Evolutionary conservation across 495 filamentous ascomycete species (phyloP).

Genomic region (Hypoxylon intermedium): DNA sequence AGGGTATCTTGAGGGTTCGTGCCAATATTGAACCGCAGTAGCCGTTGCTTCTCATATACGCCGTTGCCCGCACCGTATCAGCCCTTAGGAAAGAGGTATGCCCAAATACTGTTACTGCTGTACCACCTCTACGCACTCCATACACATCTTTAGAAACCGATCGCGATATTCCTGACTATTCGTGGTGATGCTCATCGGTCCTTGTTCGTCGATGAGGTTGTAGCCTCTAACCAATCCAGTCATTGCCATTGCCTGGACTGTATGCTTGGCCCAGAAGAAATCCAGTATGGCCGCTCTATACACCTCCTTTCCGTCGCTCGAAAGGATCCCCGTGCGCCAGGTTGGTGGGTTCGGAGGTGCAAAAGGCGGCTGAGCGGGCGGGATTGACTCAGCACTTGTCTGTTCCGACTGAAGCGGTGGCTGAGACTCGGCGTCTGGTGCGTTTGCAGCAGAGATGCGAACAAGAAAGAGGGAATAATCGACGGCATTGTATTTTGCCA

Average conservation of each 20-base stretch:
- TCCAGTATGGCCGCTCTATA: conserved; percentile 69
- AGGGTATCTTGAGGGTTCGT: not conserved
- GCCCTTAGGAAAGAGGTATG: not conserved
- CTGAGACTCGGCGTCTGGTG: conserved; percentile 28
- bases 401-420: conserved; percentile 29
- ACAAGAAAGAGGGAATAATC: conserved; percentile 76
- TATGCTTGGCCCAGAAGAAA: conserved; percentile 77
- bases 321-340: conserved; percentile 65
- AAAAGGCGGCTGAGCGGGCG: conserved; percentile 37
- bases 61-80: not conserved
- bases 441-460: conserved; percentile 49
- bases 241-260: conserved; percentile 65
- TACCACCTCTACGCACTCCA: conserved; percentile 62
- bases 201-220: conserved; percentile 63
- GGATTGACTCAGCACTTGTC: conserved; percentile 5
- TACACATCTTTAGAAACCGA: conserved; percentile 69
- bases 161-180: conserved; percentile 68
- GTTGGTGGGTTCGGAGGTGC: conserved; percentile 45
- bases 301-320: conserved; percentile 66
- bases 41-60: not conserved
- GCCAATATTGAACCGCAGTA: not conserved
- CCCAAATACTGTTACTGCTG: conserved; percentile 36
- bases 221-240: conserved; percentile 66
- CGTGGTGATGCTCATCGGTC: conserved; percentile 75
- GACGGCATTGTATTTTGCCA: conserved; percentile 65